Base-by-base conservation (phyloP, 768 basidiomycete species). In the Cystofilobasidium ferigula region DNA sequence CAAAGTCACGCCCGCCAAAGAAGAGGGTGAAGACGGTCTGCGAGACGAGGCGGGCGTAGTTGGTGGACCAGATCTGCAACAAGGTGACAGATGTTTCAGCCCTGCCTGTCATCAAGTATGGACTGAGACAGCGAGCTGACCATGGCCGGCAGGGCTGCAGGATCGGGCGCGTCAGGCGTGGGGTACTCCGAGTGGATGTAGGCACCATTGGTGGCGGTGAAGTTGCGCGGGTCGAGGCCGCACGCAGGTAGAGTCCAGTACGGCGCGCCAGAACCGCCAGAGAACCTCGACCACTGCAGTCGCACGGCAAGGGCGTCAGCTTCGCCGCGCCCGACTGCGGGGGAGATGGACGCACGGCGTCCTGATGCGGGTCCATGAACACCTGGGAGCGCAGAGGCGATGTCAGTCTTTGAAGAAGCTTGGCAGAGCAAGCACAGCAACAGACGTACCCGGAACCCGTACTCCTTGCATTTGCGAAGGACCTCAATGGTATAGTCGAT, bases 291-390 rank as follows among this genome's bases (percentile, higher is more conserved):
- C 69, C 64, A 63, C 65, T 67, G 63, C 32, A 26, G 30, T 26
- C 18, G 42, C 18, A 7, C 9, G 20, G 34, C 0, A 18, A 20
- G 51, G 10, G 10, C 3, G 47, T 48, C 47, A 48, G 47, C 10
- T 20, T 48, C 24, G 10, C 3, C 28, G 14, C 45, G 20, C 5
- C 45, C 6, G 24, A 3, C 6, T 6, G 28, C 3, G 20, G 7
- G 12, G 35, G 24, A 28, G 13, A 2, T 2, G 10, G 1, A 82
- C 90, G 73, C 74, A 95, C 93, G 47, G 83, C 82, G 72, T 99
- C 94, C 75, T 99, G 95, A 75, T 99, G 94, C 7, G 94, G 91
- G 72, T 97, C 92, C 79, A 99, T 84, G 76, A 84, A 95, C 16
- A 92, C 69, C 67, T 69, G 38, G 35, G 34, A 16, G 26, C 24